These are phyloP conservation scores for Aristolochia contorta DNA, from an alignment of 164 flowering plant species.

Conservation along the genomic window DNA sequence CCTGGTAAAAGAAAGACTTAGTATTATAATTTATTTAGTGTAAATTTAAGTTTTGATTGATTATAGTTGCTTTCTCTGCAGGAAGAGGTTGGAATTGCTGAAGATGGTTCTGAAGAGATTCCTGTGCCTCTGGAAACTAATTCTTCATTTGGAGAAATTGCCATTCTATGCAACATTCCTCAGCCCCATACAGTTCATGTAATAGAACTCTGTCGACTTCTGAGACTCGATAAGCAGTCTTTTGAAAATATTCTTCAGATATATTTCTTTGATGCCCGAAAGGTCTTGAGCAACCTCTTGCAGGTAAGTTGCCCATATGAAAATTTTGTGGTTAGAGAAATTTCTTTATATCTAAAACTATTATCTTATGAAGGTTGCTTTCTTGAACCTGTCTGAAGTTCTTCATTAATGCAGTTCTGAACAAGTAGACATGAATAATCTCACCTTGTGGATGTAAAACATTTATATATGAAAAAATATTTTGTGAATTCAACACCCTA, in stretches of 20 bases:
- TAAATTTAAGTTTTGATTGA: background rate
- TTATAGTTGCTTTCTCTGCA: slow-evolving; percentile 13
- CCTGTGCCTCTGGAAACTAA: slow-evolving; percentile 35
- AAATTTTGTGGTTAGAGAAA: no score
- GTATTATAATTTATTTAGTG: background rate
- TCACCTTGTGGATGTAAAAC: no score
- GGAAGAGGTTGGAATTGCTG: slow-evolving; percentile 57
- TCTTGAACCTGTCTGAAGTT: no score
- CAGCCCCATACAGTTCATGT: slow-evolving; percentile 83
- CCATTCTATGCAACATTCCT: slow-evolving; percentile 84
- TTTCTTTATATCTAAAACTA: no score
- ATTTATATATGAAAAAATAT: no score
- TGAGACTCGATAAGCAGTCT: slow-evolving; percentile 79
- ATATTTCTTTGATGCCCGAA: slow-evolving; percentile 63
- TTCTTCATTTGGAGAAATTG: slow-evolving; percentile 68
- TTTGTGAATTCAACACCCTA: no score
- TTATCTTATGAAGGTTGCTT: no score
- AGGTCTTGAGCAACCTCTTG: slow-evolving; percentile 55
- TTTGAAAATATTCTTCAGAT: slow-evolving; percentile 58
- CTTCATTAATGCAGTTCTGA: no score
- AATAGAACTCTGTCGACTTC: slow-evolving; percentile 64
- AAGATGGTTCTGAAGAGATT: slow-evolving; percentile 58
- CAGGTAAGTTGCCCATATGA: slow-evolving; percentile 40
- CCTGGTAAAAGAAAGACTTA: slow-evolving; percentile 34
- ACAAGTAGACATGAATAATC: no score